Conservation (phyloP, 2,329 filamentous ascomycete genomes). For the Hypoxylon rubiginosum region DNA sequence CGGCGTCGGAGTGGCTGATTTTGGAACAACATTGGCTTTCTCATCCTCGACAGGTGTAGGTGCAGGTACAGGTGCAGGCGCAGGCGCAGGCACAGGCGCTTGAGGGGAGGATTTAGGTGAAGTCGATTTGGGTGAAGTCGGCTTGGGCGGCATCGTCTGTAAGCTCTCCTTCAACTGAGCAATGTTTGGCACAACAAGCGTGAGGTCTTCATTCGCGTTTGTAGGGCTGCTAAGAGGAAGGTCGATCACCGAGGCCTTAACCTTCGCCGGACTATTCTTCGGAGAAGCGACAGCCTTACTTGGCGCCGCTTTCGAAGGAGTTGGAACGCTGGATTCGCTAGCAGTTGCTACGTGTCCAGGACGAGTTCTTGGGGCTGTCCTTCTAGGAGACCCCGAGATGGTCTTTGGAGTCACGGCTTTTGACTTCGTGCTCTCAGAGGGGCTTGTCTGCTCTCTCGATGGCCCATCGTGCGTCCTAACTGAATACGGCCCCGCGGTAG, state of each 20-base stretch:
- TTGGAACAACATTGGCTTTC: constrained; percentile 29
- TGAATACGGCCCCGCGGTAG: constrained; percentile 76
- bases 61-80: no score
- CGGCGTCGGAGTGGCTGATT: constrained; percentile 47
- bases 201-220: constrained; percentile 66
- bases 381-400: constrained; percentile 67
- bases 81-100: no score
- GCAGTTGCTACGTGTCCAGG: constrained; percentile 63
- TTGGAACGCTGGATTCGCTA: constrained; percentile 65
- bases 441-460: constrained; percentile 60
- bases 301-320: constrained; percentile 57
- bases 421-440: constrained; percentile 59
- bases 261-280: constrained; percentile 58
- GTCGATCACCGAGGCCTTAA: constrained; percentile 49
- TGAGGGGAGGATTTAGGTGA: constrained; percentile 44
- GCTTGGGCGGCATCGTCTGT: no score
- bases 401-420: constrained; percentile 65
- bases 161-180: constrained; percentile 53
- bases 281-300: constrained; percentile 57
- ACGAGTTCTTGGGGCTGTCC: constrained; percentile 61
- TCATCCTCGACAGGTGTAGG: constrained; percentile 46
- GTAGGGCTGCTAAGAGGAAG: constrained; percentile 58
- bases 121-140: constrained; percentile 35
- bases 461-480: constrained; percentile 66
- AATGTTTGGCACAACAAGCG: constrained; percentile 64